A percentile compares a stretch with the other conserved stretches of the same genome.
Evolutionary conservation across 768 basidiomycete genomes (phyloP).

Genomic region (Naganishia vishniacii): DNA sequence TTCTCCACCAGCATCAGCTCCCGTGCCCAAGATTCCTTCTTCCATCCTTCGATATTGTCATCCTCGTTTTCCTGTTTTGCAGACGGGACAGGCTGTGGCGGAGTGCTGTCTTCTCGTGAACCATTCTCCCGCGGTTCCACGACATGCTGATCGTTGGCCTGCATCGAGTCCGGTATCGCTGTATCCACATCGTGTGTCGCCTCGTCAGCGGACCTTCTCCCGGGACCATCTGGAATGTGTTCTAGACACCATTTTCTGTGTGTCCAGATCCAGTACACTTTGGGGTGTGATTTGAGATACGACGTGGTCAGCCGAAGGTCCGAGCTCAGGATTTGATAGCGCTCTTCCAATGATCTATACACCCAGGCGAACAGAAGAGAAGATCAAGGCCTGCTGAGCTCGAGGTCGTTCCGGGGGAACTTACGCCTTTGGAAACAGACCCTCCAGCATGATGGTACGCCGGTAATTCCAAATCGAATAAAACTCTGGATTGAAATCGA

Average conservation of each 20-base stretch:
- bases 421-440: conserved; percentile 65
- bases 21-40: conserved; percentile 69
- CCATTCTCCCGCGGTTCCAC: too few species aligned
- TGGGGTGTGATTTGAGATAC: conserved; percentile 77
- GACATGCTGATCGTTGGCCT: neutral
- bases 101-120: too few species aligned
- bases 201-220: conserved; percentile 28
- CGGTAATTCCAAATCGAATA: conserved; percentile 97
- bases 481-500: conserved; percentile 86
- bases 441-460: conserved; percentile 66
- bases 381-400: neutral
- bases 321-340: conserved; percentile 61
- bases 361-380: neutral
- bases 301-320: conserved; percentile 77
- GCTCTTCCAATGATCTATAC: conserved; percentile 58
- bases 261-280: conserved; percentile 99
- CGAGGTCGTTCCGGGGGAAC: conserved; percentile 24
- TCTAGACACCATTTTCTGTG: conserved; percentile 93
- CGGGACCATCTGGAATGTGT: conserved; percentile 71
- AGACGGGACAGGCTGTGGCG: neutral
- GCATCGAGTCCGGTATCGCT: neutral
- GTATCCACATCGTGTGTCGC: neutral
- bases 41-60: conserved; percentile 58
- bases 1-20: conserved; percentile 85
- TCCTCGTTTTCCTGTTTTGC: conserved; percentile 42